Conservation (phyloP, 139 green algal species). For the Picochlorum sp. region DNA sequence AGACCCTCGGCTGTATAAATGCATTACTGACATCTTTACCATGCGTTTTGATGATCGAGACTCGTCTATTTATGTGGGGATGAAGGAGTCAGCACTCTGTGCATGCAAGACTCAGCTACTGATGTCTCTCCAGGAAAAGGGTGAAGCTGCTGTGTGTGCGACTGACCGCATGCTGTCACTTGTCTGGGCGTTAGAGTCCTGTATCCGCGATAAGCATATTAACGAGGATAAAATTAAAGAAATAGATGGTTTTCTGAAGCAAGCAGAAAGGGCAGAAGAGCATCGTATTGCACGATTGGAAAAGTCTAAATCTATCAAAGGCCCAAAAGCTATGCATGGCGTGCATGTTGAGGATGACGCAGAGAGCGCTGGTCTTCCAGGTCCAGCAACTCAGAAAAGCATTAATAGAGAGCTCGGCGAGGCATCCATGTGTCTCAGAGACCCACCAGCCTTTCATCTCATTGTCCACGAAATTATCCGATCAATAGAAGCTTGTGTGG, state of each 20-base stretch:
- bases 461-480: slow-evolving; percentile 48
- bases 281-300: slow-evolving; percentile 1
- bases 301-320: slow-evolving; percentile 1
- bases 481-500: slow-evolving; percentile 27
- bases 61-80: slow-evolving; percentile 37
- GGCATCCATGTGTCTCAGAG: slow-evolving; percentile 59
- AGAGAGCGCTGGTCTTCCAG: slow-evolving; percentile 24
- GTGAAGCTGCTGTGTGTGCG: slow-evolving; percentile 23
- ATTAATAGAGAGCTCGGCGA: slow-evolving; percentile 45
- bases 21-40: slow-evolving; percentile 48
- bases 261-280: background rate
- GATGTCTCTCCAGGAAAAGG: slow-evolving; percentile 70
- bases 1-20: slow-evolving; percentile 46
- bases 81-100: slow-evolving; percentile 50
- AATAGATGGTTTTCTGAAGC: slow-evolving; percentile 40
- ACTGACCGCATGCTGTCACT: slow-evolving; percentile 48
- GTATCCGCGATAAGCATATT: slow-evolving; percentile 33
- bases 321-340: background rate
- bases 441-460: slow-evolving; percentile 59
- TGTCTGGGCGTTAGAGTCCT: slow-evolving; percentile 64
- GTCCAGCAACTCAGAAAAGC: background rate
- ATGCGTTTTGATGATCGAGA: slow-evolving; percentile 40
- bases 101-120: slow-evolving; percentile 62
- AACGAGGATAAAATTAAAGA: slow-evolving; percentile 39
- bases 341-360: slow-evolving; percentile 22